Base-by-base conservation (phyloP, 73 alveolate species). In the Strombidium stylifer region DNA sequence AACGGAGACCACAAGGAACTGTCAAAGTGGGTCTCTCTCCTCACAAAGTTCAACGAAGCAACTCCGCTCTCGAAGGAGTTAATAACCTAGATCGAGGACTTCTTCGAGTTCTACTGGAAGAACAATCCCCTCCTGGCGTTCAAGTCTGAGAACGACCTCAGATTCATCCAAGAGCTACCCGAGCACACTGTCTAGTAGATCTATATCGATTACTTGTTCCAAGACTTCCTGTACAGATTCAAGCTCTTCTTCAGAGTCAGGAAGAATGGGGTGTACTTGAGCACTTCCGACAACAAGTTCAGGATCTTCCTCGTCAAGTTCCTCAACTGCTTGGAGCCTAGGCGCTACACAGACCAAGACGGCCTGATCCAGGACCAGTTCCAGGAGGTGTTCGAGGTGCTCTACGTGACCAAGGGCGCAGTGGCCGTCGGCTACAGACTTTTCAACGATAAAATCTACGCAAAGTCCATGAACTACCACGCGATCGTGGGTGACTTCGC, bases 51-150 rank as follows among this genome's bases (percentile, higher is more conserved):
- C 26, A 73, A 79, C n/a, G 45, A 61, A 20, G 50, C 60, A 28
- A 82, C 85, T 47, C 86, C 90, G 18, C 85, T 90, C 40, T 64
- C 83, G 46, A 61, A 85, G 47, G 58, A 67, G 15, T 57, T 90
- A 45, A 47, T 86, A 20, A 20, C 50, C 28, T 46, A 82, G 53
- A 90, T 89, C 14, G 94, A 90, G 32, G 79, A 77, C 50, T 96
- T 86, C 67, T 90, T 90, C 72, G 57, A 72, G 31, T 88, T 74
- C 67, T 90, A 64, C 42, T 84, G 93, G 93, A 86, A 81, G 42
- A 92, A 92, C 42, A 76, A 87, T 73, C 37, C 92, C 48, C 74
- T 86, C n/a, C n/a, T n/a, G n/a, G n/a, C 5, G 75, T 66, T 23
- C 45, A 73, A 7, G 53, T 64, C 27, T 64, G 82, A 0, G 59